These are phyloP conservation scores for Acanthamoeba culbertsoni DNA, from an alignment of 208 protist genomes.

Conservation along the genomic window DNA sequence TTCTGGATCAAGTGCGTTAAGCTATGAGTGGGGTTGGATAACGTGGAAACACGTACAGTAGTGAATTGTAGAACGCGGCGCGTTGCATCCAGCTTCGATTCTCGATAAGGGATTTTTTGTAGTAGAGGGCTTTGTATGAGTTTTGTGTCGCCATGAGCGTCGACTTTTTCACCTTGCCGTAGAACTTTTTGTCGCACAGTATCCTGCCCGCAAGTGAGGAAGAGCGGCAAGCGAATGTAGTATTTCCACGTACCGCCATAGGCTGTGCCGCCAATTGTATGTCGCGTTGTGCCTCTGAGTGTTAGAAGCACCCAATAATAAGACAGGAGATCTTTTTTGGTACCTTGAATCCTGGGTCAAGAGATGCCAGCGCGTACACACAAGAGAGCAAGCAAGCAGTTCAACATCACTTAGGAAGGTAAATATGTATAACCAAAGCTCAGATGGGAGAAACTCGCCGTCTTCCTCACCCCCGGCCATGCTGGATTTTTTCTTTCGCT, in stretches of 20 bases:
- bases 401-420: background rate
- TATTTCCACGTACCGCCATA: background rate
- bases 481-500: background rate
- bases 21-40: background rate
- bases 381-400: background rate
- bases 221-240: background rate
- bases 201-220: background rate
- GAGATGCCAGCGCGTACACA: background rate
- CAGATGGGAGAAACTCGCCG: background rate
- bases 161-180: conserved; percentile 15
- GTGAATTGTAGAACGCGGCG: background rate
- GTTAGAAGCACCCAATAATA: background rate
- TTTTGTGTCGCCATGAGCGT: background rate
- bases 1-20: background rate
- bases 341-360: conserved; percentile 21
- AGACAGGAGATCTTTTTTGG: background rate
- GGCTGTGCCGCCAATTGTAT: background rate
- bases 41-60: background rate
- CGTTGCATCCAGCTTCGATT: conserved; percentile 28
- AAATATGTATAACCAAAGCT: background rate
- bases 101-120: conserved; percentile 47
- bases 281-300: too few relatives aligned
- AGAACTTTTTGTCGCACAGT: conserved; percentile 35
- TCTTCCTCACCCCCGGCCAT: background rate
- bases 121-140: conserved; percentile 45